Evolutionary conservation across 352 stramenopile species (phyloP), one percentile per base, ranked within the genome.

Genomic region (Phytophthora ramorum): DNA sequence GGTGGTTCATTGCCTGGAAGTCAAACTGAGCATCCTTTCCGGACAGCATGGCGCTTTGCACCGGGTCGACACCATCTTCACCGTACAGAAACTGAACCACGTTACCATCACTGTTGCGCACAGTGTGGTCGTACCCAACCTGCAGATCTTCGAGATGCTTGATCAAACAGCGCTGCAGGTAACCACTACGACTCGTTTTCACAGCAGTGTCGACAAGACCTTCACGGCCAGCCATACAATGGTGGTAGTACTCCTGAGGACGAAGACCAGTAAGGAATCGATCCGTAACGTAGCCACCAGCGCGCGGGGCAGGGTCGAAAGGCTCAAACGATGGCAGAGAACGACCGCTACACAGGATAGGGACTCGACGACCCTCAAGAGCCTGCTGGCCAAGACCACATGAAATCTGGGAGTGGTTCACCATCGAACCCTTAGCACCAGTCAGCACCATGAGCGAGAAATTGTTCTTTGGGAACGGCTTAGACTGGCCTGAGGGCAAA

Each of bases 171-270:
- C 98, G 89, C 82, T 99, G 98, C 14, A 99, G 81, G 74, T 99
- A 99, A 49, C 98, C 98, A 71, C 96, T 99, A 38, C 98, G 92
- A 63, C 94, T 99, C 4, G 98, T 99, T 85, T 99, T 99, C n/a
- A 99, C 98, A 51, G 98, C 98, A 30, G 98, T 99, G 78, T 99
- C 96, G 24, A 99, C 95, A 34, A 99, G 77, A 75, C 98, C 98
- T 86, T 99, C 98, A 67, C 98, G 87, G 14, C 98, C 98, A 63
- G 97, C 97, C 98, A 99, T 99, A 80, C 97, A 99, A 89, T 99
- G 98, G 75, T 99, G 99, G 83, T 99, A 99, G 82, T 99, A 99
- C 79, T 99, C 98, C 78, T 99, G 90, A 22, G 90, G 91, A 26
- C 90, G 82, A 52, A 98, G 76, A 47, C 98, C 98, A 40, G 98